Percentiles rank a stretch among this genome's conserved stretches.
Evolutionary conservation across 202 grass and related monocot genomes (phyloP).

Genomic region (Miscanthus sacchariflorus): DNA sequence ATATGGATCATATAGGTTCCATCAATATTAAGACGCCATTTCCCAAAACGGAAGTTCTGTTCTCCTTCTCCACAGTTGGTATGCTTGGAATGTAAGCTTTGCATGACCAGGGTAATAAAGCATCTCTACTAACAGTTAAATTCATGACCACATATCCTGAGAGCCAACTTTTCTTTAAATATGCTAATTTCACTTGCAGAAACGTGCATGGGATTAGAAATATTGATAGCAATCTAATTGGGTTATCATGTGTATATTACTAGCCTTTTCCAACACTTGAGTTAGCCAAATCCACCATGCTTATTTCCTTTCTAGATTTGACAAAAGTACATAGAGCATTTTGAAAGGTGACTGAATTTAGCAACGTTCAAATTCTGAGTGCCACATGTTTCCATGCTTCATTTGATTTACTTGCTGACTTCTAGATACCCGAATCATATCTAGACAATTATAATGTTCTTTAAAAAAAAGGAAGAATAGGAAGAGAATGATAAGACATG

Average conservation of each 20-base stretch:
- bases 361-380: slow-evolving; percentile 20
- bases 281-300: slow-evolving; percentile 18
- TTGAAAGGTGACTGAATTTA: slow-evolving; percentile 7
- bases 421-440: slow-evolving; percentile 4
- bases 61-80: background rate
- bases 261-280: slow-evolving; percentile 11
- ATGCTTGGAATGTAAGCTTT: slow-evolving; percentile 5
- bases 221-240: background rate
- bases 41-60: background rate
- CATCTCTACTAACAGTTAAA: slow-evolving; percentile 17
- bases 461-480: background rate
- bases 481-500: background rate
- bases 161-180: slow-evolving; percentile 4
- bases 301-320: slow-evolving; percentile 16
- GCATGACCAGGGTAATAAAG: background rate
- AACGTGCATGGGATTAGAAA: slow-evolving; percentile 11
- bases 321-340: background rate
- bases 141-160: slow-evolving; percentile 11
- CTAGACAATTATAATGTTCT: background rate
- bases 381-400: background rate
- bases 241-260: slow-evolving; percentile 19
- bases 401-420: slow-evolving; percentile 7
- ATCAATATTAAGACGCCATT: background rate
- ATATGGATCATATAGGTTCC: background rate
- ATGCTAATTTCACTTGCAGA: background rate